Evolutionary conservation across 2,329 filamentous ascomycete genomes (phyloP), one percentile per base, ranked within the genome.

Genomic region (Sporothrix globosa): DNA sequence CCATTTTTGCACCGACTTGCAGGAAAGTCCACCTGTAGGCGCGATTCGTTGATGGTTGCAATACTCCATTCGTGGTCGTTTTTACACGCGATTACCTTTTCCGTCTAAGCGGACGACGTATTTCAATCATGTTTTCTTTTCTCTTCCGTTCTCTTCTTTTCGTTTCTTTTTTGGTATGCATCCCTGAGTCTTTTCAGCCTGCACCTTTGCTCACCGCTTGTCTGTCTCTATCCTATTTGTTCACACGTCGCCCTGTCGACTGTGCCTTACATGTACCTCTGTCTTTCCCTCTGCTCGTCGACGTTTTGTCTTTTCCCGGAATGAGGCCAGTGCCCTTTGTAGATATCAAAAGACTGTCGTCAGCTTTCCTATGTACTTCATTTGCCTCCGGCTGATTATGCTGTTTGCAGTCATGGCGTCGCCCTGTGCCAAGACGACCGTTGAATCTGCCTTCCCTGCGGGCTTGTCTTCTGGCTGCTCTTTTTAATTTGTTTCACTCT

Each of bases 301-400:
- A 30, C 3, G 34, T 34, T 9, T n/a, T 48, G 39, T 19, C 19
- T 48, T 63, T 61, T 61, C n/a, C 60, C 60, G 60, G 21, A 63
- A 63, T 48, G 41, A 63, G 24, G 14, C 21, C 60, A 48, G 21
- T 4, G 41, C 14, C 56, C n/a, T 11, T 34, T 60, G 17, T 34
- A 34, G 39, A 48, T 48, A 63, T 63, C 39, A 48, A n/a, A 17
- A 24, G n/a, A 3, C 21, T 6, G 14, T 10, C 50, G n/a, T 53
- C 17, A 3, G 7, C 2, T 53, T 24, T 10, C n/a, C n/a, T 13
- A 34, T 9, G 34, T 9, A 27, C 27, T 27, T 63, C 41, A 46
- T 63, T 48, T 63, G 60, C 41, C 44, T 48, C 60, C 41, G 41
- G 41, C 14, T 27, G 60, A 48, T 63, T 48, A 48, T 63, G 60